Conservation (phyloP, 148 eudicot genomes). For the Vaccinium macrocarpon region DNA sequence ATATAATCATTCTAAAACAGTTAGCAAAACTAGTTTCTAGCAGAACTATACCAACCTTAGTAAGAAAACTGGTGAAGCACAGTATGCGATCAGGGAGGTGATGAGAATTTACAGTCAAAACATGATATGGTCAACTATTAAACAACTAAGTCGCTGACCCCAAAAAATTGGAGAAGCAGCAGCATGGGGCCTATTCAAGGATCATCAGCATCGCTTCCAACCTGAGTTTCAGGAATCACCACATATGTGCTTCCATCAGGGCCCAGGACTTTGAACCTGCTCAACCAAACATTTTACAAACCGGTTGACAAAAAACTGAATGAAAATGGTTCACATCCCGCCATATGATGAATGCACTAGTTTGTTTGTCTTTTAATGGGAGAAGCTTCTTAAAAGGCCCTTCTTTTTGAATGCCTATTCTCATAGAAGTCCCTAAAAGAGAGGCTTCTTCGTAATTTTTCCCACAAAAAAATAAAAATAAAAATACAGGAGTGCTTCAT, state of each 20-base stretch:
- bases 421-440: too few relatives aligned
- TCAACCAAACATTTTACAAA: background rate
- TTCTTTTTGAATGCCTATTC: too few relatives aligned
- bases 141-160: background rate
- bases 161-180: background rate
- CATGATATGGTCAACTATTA: background rate
- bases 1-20: background rate
- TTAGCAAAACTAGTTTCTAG: background rate
- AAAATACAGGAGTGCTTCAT: background rate
- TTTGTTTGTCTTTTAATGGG: too few relatives aligned
- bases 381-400: too few relatives aligned
- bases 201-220: constrained; percentile 49
- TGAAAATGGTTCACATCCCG: too few relatives aligned
- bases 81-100: background rate
- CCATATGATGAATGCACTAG: too few relatives aligned
- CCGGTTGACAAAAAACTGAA: background rate
- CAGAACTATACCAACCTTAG: background rate
- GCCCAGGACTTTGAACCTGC: constrained; percentile 57
- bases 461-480: background rate
- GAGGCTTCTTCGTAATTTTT: too few relatives aligned
- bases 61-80: background rate
- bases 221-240: constrained; percentile 32
- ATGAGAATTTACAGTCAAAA: constrained; percentile 18
- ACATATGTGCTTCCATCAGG: constrained; percentile 55
- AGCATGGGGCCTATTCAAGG: constrained; percentile 6